phyloP scores from a whole-genome alignment of 306 rosid genomes.

The Cucumis cinereus region DNA sequence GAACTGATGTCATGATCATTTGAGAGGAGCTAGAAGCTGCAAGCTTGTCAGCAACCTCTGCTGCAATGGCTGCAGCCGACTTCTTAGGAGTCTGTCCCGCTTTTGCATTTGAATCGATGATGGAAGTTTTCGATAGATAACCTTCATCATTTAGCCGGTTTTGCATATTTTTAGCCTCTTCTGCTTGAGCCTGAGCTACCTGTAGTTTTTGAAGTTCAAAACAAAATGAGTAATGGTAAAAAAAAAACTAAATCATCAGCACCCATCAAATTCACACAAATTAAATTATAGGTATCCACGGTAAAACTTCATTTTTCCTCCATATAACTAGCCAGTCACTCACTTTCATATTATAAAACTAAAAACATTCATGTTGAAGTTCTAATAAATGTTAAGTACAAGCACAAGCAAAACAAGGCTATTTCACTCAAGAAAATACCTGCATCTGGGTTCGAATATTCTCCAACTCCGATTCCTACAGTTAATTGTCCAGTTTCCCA shows the following conservation, averaged over 20 bases:
- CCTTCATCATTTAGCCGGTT: conserved; percentile 52
- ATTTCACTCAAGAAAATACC: conserved; percentile 28
- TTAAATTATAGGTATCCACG: not conserved
- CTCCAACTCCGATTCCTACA: conserved; percentile 83
- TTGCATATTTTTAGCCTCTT: conserved; percentile 68
- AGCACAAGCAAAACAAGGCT: not conserved
- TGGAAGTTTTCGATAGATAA: conserved; percentile 33
- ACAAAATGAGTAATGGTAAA: not conserved
- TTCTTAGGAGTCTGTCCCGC: conserved; percentile 35
- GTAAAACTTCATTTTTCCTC: not conserved
- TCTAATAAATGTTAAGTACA: not conserved
- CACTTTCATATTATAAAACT: not conserved
- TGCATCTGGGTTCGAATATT: conserved; percentile 77
- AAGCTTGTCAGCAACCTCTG: conserved; percentile 89
- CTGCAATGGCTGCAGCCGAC: conserved; percentile 88
- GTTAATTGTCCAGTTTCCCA: conserved; percentile 2
- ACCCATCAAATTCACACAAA: not conserved
- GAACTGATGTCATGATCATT: conserved; percentile 78
- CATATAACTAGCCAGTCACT: not conserved
- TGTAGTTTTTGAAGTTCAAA: conserved; percentile 11
- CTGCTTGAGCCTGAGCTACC: conserved; percentile 83
- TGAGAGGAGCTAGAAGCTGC: conserved; percentile 89
- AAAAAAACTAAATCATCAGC: not conserved
- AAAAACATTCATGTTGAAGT: not conserved
- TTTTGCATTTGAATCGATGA: conserved; percentile 24